phyloP scores from a whole-genome alignment of 495 filamentous ascomycete genomes.

The Corynascus novoguineensis region DNA sequence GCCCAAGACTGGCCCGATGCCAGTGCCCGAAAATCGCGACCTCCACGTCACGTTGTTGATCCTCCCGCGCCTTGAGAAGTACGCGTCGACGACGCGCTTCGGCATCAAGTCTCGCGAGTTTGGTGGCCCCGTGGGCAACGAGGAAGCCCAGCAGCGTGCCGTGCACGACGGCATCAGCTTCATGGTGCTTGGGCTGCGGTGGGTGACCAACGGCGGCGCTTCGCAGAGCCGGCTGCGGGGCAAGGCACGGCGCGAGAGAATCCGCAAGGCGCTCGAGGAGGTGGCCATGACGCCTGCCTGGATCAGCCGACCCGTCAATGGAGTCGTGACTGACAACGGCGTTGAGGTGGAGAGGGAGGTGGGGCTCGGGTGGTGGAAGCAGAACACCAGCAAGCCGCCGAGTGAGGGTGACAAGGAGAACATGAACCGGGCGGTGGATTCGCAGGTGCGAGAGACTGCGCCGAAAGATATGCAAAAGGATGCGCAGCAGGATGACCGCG shows the following conservation, averaged over 20 bases:
- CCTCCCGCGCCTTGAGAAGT: conserved; percentile 70
- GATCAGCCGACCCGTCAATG: conserved; percentile 15
- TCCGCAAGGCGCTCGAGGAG: conserved; percentile 42
- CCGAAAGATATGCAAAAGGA: not conserved
- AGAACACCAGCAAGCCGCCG: conserved; percentile 12
- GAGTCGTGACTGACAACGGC: conserved; percentile 1
- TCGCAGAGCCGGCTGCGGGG: conserved; percentile 51
- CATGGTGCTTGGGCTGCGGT: conserved; percentile 69
- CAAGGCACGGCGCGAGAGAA: conserved; percentile 44
- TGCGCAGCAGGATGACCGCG: not conserved
- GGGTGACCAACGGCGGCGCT: conserved; percentile 67
- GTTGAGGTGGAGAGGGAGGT: conserved; percentile 3
- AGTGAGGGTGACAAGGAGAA: conserved; percentile 46
- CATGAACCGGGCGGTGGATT: conserved; percentile 27
- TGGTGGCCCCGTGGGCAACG: conserved; percentile 39
- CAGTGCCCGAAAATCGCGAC: conserved; percentile 59
- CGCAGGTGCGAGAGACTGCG: not conserved
- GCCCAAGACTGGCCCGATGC: conserved; percentile 44
- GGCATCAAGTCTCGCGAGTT: conserved; percentile 78
- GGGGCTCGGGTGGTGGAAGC: conserved; percentile 26
- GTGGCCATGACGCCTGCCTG: conserved; percentile 31
- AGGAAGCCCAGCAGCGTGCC: conserved; percentile 26
- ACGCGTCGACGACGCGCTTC: conserved; percentile 64
- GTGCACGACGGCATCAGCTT: conserved; percentile 86
- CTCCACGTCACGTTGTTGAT: conserved; percentile 80